Evolutionary conservation across 495 filamentous ascomycete species (phyloP), one percentile per base, ranked within the genome.

Genomic region (Melanomma pulvis-pyrius): DNA sequence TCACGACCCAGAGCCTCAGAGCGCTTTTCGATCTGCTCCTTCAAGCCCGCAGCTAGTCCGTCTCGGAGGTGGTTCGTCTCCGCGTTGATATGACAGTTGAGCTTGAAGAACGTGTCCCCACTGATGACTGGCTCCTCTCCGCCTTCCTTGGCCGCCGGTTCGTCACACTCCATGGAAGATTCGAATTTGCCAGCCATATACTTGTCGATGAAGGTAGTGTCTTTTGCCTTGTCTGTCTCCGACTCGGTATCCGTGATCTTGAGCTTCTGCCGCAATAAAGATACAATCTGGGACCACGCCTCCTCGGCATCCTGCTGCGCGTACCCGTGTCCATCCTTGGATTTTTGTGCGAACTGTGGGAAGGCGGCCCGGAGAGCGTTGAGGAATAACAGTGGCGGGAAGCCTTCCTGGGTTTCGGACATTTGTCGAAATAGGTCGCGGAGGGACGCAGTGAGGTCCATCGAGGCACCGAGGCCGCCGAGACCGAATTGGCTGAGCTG

Each of bases 231-330:
- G 17, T 70, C 72, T 1, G 78, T 74, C 79, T 36, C 30, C 4
- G 61, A 54, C 30, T 51, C 77, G 9, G 74, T 47, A 2, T 84
- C 83, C 61, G 84, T 85, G 59, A 90, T 78, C 74, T 88, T 89
- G 59, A 97, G 78, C 74, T 90, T 96, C 67, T 89, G 83, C 32
- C 89, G 87, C 49, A 98, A 80, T 74, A 93, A 90, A n/a, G 86
- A 85, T 6, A 98, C 75, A 55, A 98, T 97, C 74, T 98, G 93
- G 22, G 96, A 96, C 91, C 93, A 98, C 19, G 92, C 96, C 75
- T 98, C 94, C 74, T 98, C 94, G 1, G 94, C 94, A 80, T 98
- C 94, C 78, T 98, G 94, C 73, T 98, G 94, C 8, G 93, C 91
- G 74, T 87, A 98, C 2, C 91, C 92, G 49, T 87, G 82, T 0